A percentile compares a stretch with the other conserved stretches of the same genome.
Evolutionary conservation across 2,329 filamentous ascomycete genomes (phyloP).

Genomic region (Botrytis medusae): DNA sequence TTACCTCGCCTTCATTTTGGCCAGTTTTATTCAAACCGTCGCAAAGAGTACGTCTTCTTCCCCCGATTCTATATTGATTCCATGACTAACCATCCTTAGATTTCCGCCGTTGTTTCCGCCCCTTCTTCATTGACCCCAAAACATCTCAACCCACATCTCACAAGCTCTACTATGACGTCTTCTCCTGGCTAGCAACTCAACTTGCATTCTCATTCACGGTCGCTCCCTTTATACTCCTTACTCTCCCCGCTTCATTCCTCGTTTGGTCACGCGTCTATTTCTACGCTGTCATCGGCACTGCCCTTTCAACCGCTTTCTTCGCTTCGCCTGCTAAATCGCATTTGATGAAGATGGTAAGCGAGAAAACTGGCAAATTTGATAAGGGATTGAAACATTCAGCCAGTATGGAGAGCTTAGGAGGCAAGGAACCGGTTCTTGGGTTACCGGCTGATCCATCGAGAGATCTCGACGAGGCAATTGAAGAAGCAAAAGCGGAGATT

Average conservation of each 20-base stretch:
- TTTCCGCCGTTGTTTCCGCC: slow-evolving; percentile 82
- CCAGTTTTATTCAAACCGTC: slow-evolving; percentile 85
- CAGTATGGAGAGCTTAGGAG: slow-evolving; percentile 58
- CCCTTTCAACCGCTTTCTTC: slow-evolving; percentile 70
- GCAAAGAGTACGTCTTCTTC: slow-evolving; percentile 74
- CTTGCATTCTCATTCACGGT: slow-evolving; percentile 79
- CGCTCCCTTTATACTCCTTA: slow-evolving; percentile 81
- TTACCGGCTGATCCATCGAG: slow-evolving; percentile 72
- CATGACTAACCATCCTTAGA: slow-evolving; percentile 52
- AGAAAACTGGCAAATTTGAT: slow-evolving; percentile 49
- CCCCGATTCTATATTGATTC: background rate
- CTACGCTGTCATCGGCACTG: slow-evolving; percentile 72
- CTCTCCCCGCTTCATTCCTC: slow-evolving; percentile 65
- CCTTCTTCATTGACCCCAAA: slow-evolving; percentile 84
- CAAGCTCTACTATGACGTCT: slow-evolving; percentile 85
- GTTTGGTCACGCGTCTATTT: slow-evolving; percentile 89
- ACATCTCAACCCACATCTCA: slow-evolving; percentile 64
- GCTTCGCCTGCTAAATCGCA: slow-evolving; percentile 69
- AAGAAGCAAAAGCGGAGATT: slow-evolving; percentile 53
- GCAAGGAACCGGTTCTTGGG: slow-evolving; percentile 67
- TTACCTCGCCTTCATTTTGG: slow-evolving; percentile 86
- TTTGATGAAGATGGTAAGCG: slow-evolving; percentile 59
- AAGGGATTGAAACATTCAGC: slow-evolving; percentile 47
- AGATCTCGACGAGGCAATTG: slow-evolving; percentile 65
- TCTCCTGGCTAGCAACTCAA: slow-evolving; percentile 75